These are phyloP conservation scores for Pichia exigua DNA, from an alignment of 805 yeast species.

Conservation along the genomic window DNA sequence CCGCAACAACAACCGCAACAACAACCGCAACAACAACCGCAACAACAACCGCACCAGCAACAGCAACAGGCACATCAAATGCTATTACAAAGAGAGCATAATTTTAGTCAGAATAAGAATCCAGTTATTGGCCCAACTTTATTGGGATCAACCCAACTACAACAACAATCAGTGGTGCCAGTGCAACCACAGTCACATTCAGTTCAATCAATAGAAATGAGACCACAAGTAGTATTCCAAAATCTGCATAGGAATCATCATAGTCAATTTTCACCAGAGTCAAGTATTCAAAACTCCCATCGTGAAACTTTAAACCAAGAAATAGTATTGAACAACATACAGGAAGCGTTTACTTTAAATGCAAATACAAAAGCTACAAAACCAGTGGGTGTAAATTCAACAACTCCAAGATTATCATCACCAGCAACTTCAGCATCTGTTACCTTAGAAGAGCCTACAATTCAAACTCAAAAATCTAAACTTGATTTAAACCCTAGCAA, in stretches of 20 bases:
- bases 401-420: neutral
- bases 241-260: too few species aligned
- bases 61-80: neutral
- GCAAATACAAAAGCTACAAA: neutral
- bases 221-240: too few species aligned
- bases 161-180: neutral
- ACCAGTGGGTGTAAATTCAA: neutral
- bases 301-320: neutral
- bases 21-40: neutral
- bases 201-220: neutral
- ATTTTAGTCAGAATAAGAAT: too few species aligned
- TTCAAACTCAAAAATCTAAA: neutral
- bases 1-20: neutral
- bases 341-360: neutral
- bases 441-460: neutral
- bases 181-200: neutral
- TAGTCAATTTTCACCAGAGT: neutral
- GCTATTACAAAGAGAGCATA: neutral
- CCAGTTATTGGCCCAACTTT: too few species aligned
- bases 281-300: neutral
- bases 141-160: neutral
- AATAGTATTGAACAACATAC: neutral
- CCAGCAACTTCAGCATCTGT: neutral
- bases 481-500: neutral
- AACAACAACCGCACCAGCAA: neutral